Evolutionary conservation across 805 yeast species (phyloP).

Genomic region (Schwanniomyces polymorphus): DNA sequence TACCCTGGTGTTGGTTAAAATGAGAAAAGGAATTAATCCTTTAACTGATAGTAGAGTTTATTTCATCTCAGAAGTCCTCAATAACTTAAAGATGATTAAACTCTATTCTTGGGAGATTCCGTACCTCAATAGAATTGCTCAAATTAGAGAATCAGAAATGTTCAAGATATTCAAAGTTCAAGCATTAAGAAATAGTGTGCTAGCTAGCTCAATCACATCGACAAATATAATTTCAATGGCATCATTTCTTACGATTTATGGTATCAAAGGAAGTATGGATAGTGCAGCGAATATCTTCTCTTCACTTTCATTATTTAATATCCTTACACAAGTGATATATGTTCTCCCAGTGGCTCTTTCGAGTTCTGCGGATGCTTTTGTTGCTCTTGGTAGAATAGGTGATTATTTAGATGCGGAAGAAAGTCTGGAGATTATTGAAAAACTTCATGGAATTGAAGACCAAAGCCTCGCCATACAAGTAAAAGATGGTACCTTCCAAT

Average conservation of each 20-base stretch:
- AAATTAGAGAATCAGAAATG: conserved; percentile 12
- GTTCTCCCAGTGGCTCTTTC: conserved; percentile 12
- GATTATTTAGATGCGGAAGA: conserved; percentile 7
- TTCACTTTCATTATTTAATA: conserved; percentile 15
- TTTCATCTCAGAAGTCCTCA: conserved; percentile 12
- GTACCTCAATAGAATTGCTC: conserved; percentile 9
- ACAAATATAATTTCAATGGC: conserved; percentile 14
- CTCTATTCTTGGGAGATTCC: conserved; percentile 19
- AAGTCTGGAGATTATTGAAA: neutral
- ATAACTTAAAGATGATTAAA: conserved; percentile 18
- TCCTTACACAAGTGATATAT: conserved; percentile 9
- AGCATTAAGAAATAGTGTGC: conserved; percentile 9
- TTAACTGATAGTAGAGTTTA: conserved; percentile 15
- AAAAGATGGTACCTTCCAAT: conserved; percentile 56
- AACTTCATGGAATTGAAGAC: neutral
- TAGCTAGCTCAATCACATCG: conserved; percentile 10
- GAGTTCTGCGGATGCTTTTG: conserved; percentile 10
- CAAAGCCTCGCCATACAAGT: conserved; percentile 47
- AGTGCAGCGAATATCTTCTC: conserved; percentile 13
- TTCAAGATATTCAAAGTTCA: conserved; percentile 10
- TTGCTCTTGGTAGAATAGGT: conserved; percentile 9
- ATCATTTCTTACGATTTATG: conserved; percentile 14
- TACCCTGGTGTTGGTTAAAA: conserved; percentile 6
- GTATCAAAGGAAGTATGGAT: conserved; percentile 4
- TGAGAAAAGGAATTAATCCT: conserved; percentile 7